Percentiles rank a stretch among this genome's conserved stretches.
Conservation (phyloP, 73 alveolate genomes). For the Tetrahymena thermophila region DNA sequence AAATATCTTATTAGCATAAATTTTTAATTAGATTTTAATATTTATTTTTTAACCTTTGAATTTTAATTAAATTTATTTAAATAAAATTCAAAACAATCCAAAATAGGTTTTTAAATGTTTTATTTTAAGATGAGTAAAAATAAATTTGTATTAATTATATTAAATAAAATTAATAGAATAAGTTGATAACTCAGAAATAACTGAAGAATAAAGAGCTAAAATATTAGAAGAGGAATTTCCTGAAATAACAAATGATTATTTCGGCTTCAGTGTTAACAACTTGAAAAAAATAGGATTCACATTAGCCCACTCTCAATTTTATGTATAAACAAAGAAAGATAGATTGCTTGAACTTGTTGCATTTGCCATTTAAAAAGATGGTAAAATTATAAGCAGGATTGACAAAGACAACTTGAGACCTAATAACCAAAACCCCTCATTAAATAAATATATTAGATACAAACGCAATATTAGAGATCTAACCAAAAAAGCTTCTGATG, state of each 20-base stretch:
- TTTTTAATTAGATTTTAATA: too few species aligned
- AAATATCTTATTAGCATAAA: too few species aligned
- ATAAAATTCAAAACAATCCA: too few species aligned
- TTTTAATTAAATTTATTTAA: too few species aligned
- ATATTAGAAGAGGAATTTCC: slow-evolving; percentile 39
- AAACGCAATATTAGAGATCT: neutral
- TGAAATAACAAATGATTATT: slow-evolving; percentile 18
- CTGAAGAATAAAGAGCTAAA: slow-evolving; percentile 30
- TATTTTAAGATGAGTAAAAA: too few species aligned
- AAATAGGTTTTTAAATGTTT: too few species aligned
- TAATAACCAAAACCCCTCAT: neutral
- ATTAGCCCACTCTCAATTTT: slow-evolving; percentile 43
- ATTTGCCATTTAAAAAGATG: slow-evolving; percentile 3
- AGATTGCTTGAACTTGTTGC: slow-evolving; percentile 5
- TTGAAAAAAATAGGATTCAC: slow-evolving; percentile 37
- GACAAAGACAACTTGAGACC: neutral
- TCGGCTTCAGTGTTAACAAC: slow-evolving; percentile 25
- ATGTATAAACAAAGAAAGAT: slow-evolving; percentile 2
- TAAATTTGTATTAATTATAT: too few species aligned
- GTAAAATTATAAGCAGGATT: neutral
- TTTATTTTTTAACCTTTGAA: too few species aligned
- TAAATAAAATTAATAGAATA: neutral
- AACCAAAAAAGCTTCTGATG: neutral
- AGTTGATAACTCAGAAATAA: neutral
- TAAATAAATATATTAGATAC: neutral